A percentile compares a stretch with the other conserved stretches of the same genome.
phyloP scores from a whole-genome alignment of 768 basidiomycete species.

The Mrakia blollopis region DNA sequence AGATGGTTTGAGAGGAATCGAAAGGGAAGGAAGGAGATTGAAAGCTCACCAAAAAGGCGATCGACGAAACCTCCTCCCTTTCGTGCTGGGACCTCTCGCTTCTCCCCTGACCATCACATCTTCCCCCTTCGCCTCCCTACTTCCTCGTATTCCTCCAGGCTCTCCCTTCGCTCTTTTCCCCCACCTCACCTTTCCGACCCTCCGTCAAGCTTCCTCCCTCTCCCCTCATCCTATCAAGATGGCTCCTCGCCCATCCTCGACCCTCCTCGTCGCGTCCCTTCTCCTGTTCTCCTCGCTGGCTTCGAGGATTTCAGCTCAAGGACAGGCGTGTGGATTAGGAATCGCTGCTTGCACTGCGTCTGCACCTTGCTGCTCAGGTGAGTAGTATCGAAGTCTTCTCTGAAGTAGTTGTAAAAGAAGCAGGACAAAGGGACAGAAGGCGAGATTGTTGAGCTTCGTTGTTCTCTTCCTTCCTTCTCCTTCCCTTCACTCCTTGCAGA shows the following conservation, averaged over 20 bases:
- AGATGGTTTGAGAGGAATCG: background rate
- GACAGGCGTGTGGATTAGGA: background rate
- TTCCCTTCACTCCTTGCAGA: conserved; percentile 37
- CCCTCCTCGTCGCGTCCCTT: conserved; percentile 1
- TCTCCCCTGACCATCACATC: background rate
- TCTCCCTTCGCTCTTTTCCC: background rate
- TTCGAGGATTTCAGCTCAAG: background rate
- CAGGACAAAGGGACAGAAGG: background rate
- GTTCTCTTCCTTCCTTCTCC: background rate
- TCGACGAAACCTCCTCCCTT: background rate
- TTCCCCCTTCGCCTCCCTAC: background rate
- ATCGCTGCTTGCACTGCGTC: background rate
- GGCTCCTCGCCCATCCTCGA: background rate
- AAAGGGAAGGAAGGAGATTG: background rate
- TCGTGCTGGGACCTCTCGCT: background rate
- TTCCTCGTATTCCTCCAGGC: background rate
- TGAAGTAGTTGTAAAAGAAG: background rate
- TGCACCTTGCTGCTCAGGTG: conserved; percentile 4
- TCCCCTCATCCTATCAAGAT: background rate
- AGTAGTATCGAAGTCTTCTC: conserved; percentile 33
- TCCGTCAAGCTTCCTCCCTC: background rate
- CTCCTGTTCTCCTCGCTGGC: background rate
- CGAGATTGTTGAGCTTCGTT: background rate
- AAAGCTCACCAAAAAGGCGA: background rate
- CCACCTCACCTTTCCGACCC: background rate